These are phyloP conservation scores for Ogataea hybrid DNA, from an alignment of 1,139 yeast species.

Conservation along the genomic window DNA sequence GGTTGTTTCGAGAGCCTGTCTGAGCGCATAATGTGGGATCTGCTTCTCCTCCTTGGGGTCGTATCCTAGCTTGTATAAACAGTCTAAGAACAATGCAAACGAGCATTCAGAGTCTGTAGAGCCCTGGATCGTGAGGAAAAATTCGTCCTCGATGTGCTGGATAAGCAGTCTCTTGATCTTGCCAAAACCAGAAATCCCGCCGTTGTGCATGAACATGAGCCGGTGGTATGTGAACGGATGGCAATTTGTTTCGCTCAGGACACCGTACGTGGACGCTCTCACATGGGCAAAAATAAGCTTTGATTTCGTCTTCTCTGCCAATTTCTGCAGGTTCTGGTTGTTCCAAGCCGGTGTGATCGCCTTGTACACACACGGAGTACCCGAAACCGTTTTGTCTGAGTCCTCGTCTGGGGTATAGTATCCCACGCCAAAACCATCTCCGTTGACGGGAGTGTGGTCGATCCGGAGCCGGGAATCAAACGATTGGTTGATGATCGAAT, in stretches of 20 bases:
- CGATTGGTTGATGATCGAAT: slow-evolving; percentile 93
- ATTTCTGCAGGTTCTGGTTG: slow-evolving; percentile 79
- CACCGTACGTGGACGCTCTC: slow-evolving; percentile 94
- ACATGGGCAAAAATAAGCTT: slow-evolving; percentile 91
- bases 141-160: slow-evolving; percentile 73
- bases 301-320: slow-evolving; percentile 85
- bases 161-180: slow-evolving; percentile 71
- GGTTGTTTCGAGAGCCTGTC: slow-evolving; percentile 70
- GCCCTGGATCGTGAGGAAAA: slow-evolving; percentile 80
- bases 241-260: slow-evolving; percentile 88
- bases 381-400: slow-evolving; percentile 30
- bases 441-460: slow-evolving; percentile 92
- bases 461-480: slow-evolving; percentile 86
- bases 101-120: slow-evolving; percentile 96
- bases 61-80: slow-evolving; percentile 69
- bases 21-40: slow-evolving; percentile 56
- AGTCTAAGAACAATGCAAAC: slow-evolving; percentile 83
- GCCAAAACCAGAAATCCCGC: slow-evolving; percentile 76
- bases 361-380: slow-evolving; percentile 79
- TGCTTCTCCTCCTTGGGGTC: slow-evolving; percentile 50
- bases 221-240: slow-evolving; percentile 90
- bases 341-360: slow-evolving; percentile 99
- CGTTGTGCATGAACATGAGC: slow-evolving; percentile 96
- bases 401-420: slow-evolving; percentile 66
- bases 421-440: slow-evolving; percentile 98